Base-by-base conservation (phyloP, 2,329 filamentous ascomycete genomes). In the Rhytidhysteron rufulum region DNA sequence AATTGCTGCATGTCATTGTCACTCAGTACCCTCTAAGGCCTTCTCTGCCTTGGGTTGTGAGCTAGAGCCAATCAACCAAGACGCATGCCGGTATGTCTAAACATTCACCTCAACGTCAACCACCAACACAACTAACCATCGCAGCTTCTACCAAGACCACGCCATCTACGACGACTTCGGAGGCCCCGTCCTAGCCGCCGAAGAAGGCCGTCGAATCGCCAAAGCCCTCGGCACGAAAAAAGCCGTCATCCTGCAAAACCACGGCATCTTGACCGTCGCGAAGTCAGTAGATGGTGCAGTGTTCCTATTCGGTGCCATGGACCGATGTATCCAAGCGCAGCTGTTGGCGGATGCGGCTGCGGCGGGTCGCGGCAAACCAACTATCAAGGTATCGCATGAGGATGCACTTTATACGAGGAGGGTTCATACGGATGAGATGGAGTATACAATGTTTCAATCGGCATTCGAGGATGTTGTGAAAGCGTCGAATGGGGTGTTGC, bases 1-100 rank as follows among this genome's bases (percentile, higher is more conserved):
- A 2, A 54, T 67, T 48, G 67, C 63, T 1, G 67, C 67, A 7
- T 71, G 68, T 38, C 70, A 72, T 50, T 68, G 68, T 13, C 71
- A 73, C 43, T 66, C 58, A 21, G 65, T 70, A 1, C 65, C 70
- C 41, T 71, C 71, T 4, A 73, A 73, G 44, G 71, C 71, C 0
- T 75, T 65, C 39, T 66, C 62, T 16, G 68, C 65, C 1, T 74
- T 74, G 49, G 71, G 71, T 0, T 51, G 65, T 21, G 58, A 67
- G 41, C 52, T 73, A 6, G 68, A 72, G 31, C 69, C 70, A 65
- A 70, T 73, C 25, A 74, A 69, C n/a, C n/a, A n/a, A n/a, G n/a
- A n/a, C n/a, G n/a, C n/a, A n/a, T n/a, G n/a, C n/a, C n/a, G n/a
- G n/a, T n/a, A n/a, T n/a, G n/a, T n/a, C n/a, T n/a, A n/a, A n/a